Evolutionary conservation across 768 basidiomycete genomes (phyloP).

Genomic region (Galerina sulciceps): DNA sequence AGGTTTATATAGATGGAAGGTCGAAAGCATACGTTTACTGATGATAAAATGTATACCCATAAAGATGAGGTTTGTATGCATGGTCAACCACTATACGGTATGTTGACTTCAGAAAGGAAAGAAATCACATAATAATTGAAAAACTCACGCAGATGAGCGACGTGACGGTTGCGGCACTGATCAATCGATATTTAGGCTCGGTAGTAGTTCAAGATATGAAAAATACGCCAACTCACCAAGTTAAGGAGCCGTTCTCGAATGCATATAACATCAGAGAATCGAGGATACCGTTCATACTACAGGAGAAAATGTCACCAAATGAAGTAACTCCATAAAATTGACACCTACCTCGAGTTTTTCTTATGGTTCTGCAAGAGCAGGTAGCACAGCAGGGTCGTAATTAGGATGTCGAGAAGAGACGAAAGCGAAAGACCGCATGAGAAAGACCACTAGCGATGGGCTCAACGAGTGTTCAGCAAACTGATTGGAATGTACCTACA

Average conservation of each 20-base stretch:
- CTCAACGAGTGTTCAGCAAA: not conserved
- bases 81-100: slow-evolving; percentile 43
- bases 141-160: slow-evolving; percentile 8
- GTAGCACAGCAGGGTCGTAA: slow-evolving; percentile 48
- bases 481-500: slow-evolving; percentile 1
- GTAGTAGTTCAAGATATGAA: not conserved
- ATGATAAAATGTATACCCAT: slow-evolving; percentile 60
- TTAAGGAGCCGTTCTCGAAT: slow-evolving; percentile 56
- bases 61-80: slow-evolving; percentile 50
- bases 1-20: not conserved
- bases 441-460: slow-evolving; percentile 30
- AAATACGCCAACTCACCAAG: slow-evolving; percentile 28
- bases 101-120: not conserved
- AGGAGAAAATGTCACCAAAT: not conserved
- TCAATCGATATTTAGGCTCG: not conserved
- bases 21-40: slow-evolving; percentile 44
- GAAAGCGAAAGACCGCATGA: slow-evolving; percentile 56
- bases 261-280: slow-evolving; percentile 53
- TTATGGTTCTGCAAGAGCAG: slow-evolving; percentile 44
- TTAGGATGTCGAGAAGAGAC: slow-evolving; percentile 51
- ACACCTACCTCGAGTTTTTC: slow-evolving; percentile 38
- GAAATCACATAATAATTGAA: not conserved
- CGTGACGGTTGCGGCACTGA: slow-evolving; percentile 6
- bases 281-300: slow-evolving; percentile 50
- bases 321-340: not conserved